These are phyloP conservation scores for Paracorniculantispora psalliotae DNA, from an alignment of 2,329 filamentous ascomycete species.

Conservation along the genomic window DNA sequence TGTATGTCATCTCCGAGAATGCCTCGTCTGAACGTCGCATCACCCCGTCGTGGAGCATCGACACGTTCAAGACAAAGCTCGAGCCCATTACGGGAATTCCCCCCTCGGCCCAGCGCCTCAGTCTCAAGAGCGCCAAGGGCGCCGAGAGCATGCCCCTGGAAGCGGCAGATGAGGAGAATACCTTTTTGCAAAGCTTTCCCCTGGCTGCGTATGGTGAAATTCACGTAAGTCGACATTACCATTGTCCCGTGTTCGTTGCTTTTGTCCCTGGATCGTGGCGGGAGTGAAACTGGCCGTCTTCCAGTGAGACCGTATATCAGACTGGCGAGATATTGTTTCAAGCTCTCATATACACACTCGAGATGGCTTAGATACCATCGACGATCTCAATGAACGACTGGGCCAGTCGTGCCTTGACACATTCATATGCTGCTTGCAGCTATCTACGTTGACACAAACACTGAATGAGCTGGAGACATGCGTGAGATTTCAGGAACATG, in stretches of 20 bases:
- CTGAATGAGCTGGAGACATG: not conserved
- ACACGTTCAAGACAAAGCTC: conserved; percentile 77
- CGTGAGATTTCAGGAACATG: not conserved
- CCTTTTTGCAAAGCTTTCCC: conserved; percentile 58
- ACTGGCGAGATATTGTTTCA: not conserved
- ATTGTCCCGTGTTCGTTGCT: not conserved
- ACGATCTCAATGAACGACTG: too few species aligned
- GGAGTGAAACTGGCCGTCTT: not conserved
- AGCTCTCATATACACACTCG: not conserved
- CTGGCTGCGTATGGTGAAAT: conserved; percentile 73
- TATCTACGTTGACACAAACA: not conserved
- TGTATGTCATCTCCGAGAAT: conserved; percentile 71
- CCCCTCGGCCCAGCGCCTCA: conserved; percentile 70
- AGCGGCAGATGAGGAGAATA: conserved; percentile 67
- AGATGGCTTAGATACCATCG: not conserved
- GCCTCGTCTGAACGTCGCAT: conserved; percentile 83
- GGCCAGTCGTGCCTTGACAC: too few species aligned
- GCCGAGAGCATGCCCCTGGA: conserved; percentile 61
- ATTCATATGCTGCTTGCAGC: too few species aligned
- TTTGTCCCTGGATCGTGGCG: not conserved
- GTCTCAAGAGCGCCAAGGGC: conserved; percentile 56
- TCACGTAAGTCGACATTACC: conserved; percentile 66
- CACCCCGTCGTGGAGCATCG: conserved; percentile 86
- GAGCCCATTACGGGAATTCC: conserved; percentile 92
- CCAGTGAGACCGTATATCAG: not conserved